Evolutionary conservation across 768 basidiomycete genomes (phyloP).

Genomic region (Calocybe cyanea): DNA sequence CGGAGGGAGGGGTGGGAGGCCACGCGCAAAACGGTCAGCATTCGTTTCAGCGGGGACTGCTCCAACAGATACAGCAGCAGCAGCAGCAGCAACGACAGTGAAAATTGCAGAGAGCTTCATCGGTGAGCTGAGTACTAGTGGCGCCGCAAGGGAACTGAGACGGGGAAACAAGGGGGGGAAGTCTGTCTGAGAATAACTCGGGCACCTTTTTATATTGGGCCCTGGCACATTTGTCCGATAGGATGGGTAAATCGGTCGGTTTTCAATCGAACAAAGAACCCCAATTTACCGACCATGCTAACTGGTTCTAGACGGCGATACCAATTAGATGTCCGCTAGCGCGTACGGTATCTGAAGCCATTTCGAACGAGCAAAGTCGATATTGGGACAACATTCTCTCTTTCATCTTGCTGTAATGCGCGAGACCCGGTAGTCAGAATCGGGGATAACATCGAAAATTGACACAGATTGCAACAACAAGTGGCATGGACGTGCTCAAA

Average conservation of each 20-base stretch:
- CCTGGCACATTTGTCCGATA: conserved; percentile 7
- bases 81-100: conserved; percentile 34
- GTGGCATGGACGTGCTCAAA: too few relatives aligned
- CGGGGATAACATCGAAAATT: too few relatives aligned
- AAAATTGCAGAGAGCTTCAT: conserved; percentile 42
- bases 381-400: too few relatives aligned
- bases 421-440: too few relatives aligned
- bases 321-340: too few relatives aligned
- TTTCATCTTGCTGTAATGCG: too few relatives aligned
- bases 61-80: conserved; percentile 30
- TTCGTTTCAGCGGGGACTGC: conserved; percentile 41
- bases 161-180: conserved; percentile 2
- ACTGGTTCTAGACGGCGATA: too few relatives aligned
- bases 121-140: conserved; percentile 2
- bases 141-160: conserved; percentile 14
- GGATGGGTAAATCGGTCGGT: conserved; percentile 2
- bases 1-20: conserved; percentile 48
- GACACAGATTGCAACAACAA: too few relatives aligned
- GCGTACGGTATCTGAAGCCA: too few relatives aligned
- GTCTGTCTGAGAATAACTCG: conserved; percentile 8
- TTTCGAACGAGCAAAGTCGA: too few relatives aligned
- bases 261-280: conserved; percentile 12
- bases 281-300: too few relatives aligned
- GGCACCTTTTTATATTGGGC: conserved; percentile 8
- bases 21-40: conserved; percentile 48